Conservation (phyloP, 2,329 filamentous ascomycete species). For the Botrytis porri region DNA sequence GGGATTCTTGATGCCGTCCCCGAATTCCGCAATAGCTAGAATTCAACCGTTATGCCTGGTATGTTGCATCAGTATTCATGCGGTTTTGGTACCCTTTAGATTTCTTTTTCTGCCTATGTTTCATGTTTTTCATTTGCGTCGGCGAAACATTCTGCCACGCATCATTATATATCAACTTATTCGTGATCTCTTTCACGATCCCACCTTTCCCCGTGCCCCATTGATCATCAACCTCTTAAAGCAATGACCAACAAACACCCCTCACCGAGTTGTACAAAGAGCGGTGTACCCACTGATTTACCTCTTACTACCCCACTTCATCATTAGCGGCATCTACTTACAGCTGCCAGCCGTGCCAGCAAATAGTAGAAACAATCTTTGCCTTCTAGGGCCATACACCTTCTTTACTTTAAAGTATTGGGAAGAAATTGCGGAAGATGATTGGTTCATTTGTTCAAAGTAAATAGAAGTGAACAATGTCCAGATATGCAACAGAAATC, state of each 20-base stretch:
- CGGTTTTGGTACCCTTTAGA: background rate
- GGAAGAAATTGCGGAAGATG: background rate
- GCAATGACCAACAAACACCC: background rate
- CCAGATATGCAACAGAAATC: background rate
- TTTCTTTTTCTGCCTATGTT: background rate
- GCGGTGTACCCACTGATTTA: background rate
- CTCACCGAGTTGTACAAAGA: background rate
- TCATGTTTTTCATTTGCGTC: background rate
- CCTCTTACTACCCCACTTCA: background rate
- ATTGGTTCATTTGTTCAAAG: background rate
- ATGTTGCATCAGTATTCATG: background rate
- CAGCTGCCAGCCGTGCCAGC: background rate
- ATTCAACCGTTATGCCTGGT: background rate
- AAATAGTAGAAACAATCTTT: background rate
- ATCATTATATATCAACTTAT: background rate
- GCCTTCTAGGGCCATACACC: background rate
- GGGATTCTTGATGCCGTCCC: too few species aligned
- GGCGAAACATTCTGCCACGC: background rate
- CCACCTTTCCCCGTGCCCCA: background rate
- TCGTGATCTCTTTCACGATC: background rate
- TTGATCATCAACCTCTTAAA: background rate
- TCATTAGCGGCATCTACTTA: background rate
- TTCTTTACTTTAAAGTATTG: background rate
- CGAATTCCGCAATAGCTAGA: background rate
- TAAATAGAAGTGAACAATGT: constrained; percentile 8